Conservation (phyloP, 2,329 filamentous ascomycete species). For the Ophiostoma triangulosporum region DNA sequence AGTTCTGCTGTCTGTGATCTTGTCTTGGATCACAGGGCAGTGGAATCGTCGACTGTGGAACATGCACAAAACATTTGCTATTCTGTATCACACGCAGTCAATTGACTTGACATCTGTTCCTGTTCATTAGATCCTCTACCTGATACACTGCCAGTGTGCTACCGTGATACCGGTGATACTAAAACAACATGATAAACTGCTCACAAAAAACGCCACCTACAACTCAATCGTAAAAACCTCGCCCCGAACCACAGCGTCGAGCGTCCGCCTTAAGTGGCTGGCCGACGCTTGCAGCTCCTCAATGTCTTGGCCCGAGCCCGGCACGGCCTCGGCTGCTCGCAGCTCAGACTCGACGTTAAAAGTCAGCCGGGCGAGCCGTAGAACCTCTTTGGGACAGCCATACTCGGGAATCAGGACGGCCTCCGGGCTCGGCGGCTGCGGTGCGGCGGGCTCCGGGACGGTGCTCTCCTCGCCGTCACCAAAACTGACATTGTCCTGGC, state of each 20-base stretch:
- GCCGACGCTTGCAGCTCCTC: background rate
- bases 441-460: background rate
- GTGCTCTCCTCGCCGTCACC: background rate
- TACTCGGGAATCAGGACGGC: constrained; percentile 4
- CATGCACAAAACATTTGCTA: too few species aligned
- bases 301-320: background rate
- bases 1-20: too few species aligned
- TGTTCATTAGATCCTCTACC: too few species aligned
- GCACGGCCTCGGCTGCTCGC: background rate
- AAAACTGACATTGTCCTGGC: background rate
- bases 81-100: too few species aligned
- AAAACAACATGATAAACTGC: too few species aligned
- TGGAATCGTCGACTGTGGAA: too few species aligned
- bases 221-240: constrained; percentile 8
- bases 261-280: background rate
- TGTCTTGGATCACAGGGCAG: too few species aligned
- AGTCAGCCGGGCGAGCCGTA: constrained; percentile 2
- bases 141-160: too few species aligned
- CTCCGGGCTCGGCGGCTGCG: constrained; percentile 1
- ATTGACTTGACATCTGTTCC: too few species aligned
- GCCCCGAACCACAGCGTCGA: background rate
- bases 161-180: too few species aligned
- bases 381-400: constrained; percentile 7
- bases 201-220: background rate
- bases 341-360: background rate